Evolutionary conservation across 2,329 filamentous ascomycete species (phyloP).

Genomic region (Aschersonia sp.): DNA sequence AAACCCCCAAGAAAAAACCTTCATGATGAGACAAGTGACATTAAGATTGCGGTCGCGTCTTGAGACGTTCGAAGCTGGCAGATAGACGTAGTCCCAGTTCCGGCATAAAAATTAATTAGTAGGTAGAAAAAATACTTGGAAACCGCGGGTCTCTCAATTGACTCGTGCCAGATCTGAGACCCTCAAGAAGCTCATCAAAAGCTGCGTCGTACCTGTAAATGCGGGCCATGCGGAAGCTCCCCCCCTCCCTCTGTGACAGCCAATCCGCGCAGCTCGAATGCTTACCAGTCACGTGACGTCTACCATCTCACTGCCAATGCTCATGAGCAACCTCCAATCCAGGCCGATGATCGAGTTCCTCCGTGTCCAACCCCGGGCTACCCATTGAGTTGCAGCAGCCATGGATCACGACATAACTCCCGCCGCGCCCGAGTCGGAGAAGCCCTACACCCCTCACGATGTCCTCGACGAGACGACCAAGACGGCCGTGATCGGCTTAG

Average conservation of each 20-base stretch:
- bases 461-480: conserved; percentile 53
- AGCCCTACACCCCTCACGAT: conserved; percentile 57
- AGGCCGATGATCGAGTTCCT: too few species aligned
- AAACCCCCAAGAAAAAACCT: too few species aligned
- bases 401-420: conserved; percentile 18
- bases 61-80: too few species aligned
- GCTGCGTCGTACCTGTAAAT: not conserved
- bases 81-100: too few species aligned
- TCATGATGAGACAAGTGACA: too few species aligned
- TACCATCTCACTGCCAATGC: not conserved
- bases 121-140: too few species aligned
- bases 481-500: conserved; percentile 49
- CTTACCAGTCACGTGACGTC: conserved; percentile 19
- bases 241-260: conserved; percentile 2
- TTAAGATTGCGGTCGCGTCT: too few species aligned
- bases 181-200: not conserved
- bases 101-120: too few species aligned
- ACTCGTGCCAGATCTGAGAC: too few species aligned
- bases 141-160: too few species aligned
- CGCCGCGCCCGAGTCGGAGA: conserved; percentile 10
- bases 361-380: not conserved
- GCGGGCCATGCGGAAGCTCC: not conserved
- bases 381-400: conserved; percentile 6
- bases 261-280: conserved; percentile 21
- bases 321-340: not conserved